Evolutionary conservation across 352 stramenopile species (phyloP), one percentile per base, ranked within the genome.

Genomic region (Phytophthora macrochlamydospora): DNA sequence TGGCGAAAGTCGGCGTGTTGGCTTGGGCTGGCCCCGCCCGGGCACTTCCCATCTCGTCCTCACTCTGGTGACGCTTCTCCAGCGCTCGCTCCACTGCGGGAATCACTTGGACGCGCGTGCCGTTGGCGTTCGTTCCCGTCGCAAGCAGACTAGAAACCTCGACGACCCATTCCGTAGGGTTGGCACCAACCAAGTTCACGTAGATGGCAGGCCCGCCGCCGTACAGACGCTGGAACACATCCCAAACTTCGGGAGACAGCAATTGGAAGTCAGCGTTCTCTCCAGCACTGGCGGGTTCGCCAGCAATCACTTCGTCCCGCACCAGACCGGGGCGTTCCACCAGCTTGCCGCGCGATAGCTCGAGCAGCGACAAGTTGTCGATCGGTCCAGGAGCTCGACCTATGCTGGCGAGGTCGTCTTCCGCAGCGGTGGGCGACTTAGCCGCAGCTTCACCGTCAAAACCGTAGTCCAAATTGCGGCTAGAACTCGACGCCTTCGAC

Each of bases 221-320:
- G 56, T 93, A 93, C 2, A 90, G 68, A 18, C 84, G 76, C 37
- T 83, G 72, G 33, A 92, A 78, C 50, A 91, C 85, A 18, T 92
- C 83, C 78, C 79, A 93, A 0, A 93, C 77, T 45, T 93, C 85
- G 2, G 74, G 52, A 9, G 85, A 77, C 32, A 93, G 70, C 28
- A 90, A 60, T 59, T 93, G 84, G 52, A 76, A 93, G 59, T 89
- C 84, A 1, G 68, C 64, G 30, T 72, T 61, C 51, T 75, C 65
- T 24, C 46, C 57, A 4, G 50, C 13, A 38, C 8, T 68, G 2
- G 67, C 57, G 13, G 59, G 75, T 13, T 78, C 70, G 3, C 61
- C 70, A 13, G 70, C 57, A 42, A 69, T 61, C 0, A 65, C 54
- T 18, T 66, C 55, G 18, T 82, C 73, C 0, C 69, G 71, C 9